Percentiles rank a stretch among this genome's conserved stretches.
Evolutionary conservation across 106 monocot genomes (phyloP).

Genomic region (Acanthochlamys bracteata): DNA sequence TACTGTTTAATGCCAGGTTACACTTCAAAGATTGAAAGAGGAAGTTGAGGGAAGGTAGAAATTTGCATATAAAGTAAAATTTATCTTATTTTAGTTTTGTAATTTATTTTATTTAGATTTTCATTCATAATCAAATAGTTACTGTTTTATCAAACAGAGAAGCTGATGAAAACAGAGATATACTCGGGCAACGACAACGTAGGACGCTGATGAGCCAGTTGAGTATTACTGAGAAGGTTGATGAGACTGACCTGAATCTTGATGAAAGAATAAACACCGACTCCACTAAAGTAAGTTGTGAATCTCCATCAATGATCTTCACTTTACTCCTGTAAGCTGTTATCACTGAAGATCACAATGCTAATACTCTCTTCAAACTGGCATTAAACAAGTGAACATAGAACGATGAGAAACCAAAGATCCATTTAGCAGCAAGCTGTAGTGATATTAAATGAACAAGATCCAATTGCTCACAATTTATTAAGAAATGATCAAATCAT

Average conservation of each 20-base stretch:
- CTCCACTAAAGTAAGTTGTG: constrained; percentile 38
- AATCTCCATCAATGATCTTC: background rate
- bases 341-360: background rate
- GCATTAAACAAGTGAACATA: background rate
- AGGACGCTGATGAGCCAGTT: constrained; percentile 61
- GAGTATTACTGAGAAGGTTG: constrained; percentile 37
- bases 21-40: constrained; percentile 63
- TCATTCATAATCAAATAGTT: background rate
- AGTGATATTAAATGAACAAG: too few species aligned
- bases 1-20: constrained; percentile 49
- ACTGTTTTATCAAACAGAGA: constrained; percentile 22
- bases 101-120: background rate
- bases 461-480: too few species aligned
- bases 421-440: too few species aligned
- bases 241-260: constrained; percentile 1
- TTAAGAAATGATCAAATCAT: too few species aligned
- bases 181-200: constrained; percentile 6
- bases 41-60: constrained; percentile 64
- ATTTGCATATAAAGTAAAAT: background rate
- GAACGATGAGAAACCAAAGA: background rate
- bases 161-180: constrained; percentile 32
- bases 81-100: background rate
- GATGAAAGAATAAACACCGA: constrained; percentile 12
- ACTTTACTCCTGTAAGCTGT: background rate
- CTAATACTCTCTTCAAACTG: background rate